Conservation (phyloP, 1,284 basidiomycete genomes). For the Cutaneotrichosporon spelunceum region DNA sequence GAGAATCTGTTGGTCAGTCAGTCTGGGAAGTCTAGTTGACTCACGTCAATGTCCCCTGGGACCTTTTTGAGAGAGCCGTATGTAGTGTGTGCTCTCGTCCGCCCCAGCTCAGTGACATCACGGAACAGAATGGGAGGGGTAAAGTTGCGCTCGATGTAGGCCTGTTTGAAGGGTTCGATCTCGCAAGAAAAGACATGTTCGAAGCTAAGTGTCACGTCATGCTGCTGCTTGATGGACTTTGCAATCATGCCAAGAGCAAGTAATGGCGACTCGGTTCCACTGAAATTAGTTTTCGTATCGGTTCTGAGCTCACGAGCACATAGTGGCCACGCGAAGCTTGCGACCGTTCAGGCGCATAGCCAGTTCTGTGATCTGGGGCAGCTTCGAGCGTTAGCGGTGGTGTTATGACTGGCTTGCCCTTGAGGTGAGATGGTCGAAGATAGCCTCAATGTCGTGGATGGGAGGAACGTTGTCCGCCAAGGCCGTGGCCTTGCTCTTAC, state of each 20-base stretch:
- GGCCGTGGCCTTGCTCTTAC: constrained; percentile 25
- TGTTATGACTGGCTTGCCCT: constrained; percentile 20
- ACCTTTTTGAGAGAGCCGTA: constrained; percentile 83
- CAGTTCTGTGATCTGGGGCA: constrained; percentile 51
- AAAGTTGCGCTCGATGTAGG: constrained; percentile 95
- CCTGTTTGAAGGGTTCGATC: constrained; percentile 97
- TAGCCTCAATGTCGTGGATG: constrained; percentile 72
- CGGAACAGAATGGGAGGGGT: constrained; percentile 75
- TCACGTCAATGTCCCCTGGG: constrained; percentile 77
- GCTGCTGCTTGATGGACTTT: constrained; percentile 68
- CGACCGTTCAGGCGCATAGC: constrained; percentile 71
- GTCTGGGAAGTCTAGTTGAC: constrained; percentile 2
- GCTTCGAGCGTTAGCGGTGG: neutral
- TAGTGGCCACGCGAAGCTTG: constrained; percentile 87
- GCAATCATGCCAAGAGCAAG: constrained; percentile 81
- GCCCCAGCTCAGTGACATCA: constrained; percentile 87
- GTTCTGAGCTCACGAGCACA: constrained; percentile 62
- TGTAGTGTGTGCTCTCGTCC: constrained; percentile 76
- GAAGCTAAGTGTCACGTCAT: constrained; percentile 64
- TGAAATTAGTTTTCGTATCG: constrained; percentile 43
- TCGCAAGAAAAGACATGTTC: constrained; percentile 97
- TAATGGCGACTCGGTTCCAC: constrained; percentile 89
- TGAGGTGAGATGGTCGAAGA: constrained; percentile 72
- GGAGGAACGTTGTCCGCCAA: constrained; percentile 61
- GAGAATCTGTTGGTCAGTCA: constrained; percentile 55